phyloP scores from a whole-genome alignment of 1,284 basidiomycete genomes.

The Irpex rosettiformis region DNA sequence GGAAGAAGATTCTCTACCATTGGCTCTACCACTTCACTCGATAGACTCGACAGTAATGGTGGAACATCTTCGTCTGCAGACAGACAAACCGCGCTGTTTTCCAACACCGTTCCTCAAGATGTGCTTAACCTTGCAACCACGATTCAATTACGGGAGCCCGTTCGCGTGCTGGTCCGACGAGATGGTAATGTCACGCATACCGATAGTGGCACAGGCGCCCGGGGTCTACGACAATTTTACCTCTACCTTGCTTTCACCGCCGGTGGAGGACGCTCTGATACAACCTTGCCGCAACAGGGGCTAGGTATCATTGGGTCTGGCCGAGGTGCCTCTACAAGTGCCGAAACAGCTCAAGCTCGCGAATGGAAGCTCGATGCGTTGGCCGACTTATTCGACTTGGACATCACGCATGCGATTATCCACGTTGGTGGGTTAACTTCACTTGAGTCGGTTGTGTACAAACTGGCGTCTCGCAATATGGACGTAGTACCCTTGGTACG shows the following conservation, averaged over 20 bases:
- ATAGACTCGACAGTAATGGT: conserved; percentile 20
- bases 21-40: conserved; percentile 38
- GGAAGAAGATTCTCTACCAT: conserved; percentile 58
- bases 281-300: conserved; percentile 54
- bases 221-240: conserved; percentile 90
- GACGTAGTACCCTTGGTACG: conserved; percentile 82
- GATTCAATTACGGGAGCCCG: conserved; percentile 91
- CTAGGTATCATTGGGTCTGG: conserved; percentile 91
- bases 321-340: conserved; percentile 62
- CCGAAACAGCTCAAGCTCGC: conserved; percentile 84
- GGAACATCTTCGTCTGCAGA: conserved; percentile 44
- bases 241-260: conserved; percentile 90
- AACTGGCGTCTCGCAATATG: conserved; percentile 79
- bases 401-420: conserved; percentile 80
- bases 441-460: conserved; percentile 85
- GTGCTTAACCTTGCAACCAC: conserved; percentile 86
- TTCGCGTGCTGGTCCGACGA: conserved; percentile 93
- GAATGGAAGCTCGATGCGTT: conserved; percentile 98
- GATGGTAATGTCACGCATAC: conserved; percentile 83
- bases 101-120: conserved; percentile 91
- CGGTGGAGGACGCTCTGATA: conserved; percentile 63
- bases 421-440: conserved; percentile 86
- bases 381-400: conserved; percentile 87
- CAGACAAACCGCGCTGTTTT: conserved; percentile 95
- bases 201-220: conserved; percentile 68